Conservation (phyloP, 2,329 filamentous ascomycete genomes). For the Cadophora gregata region DNA sequence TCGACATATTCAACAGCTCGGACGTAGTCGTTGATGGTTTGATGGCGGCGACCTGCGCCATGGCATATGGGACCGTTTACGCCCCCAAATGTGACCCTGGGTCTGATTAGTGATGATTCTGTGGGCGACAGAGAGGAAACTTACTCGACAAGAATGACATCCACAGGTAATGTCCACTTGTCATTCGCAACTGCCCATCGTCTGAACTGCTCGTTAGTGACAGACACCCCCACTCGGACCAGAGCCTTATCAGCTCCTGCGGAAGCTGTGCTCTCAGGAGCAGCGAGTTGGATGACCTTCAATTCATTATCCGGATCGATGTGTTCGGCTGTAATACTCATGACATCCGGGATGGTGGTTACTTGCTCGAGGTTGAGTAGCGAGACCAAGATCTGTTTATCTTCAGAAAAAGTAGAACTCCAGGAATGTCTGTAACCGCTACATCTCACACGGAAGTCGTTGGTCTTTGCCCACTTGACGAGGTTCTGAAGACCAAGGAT, state of each 20-base stretch:
- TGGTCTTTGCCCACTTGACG: slow-evolving; percentile 46
- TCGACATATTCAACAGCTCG: slow-evolving; percentile 56
- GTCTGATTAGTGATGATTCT: not conserved
- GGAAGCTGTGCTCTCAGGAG: slow-evolving; percentile 22
- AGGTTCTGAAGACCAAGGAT: slow-evolving; percentile 50
- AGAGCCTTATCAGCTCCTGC: slow-evolving; percentile 43
- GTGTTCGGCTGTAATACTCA: slow-evolving; percentile 40
- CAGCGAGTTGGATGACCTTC: slow-evolving; percentile 46
- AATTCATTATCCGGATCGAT: slow-evolving; percentile 46
- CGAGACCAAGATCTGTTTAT: slow-evolving; percentile 51
- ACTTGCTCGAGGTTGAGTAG: slow-evolving; percentile 49
- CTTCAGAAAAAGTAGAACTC: slow-evolving; percentile 49
- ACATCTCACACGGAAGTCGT: slow-evolving; percentile 48
- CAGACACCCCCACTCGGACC: slow-evolving; percentile 50
- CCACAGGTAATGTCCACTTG: slow-evolving; percentile 51
- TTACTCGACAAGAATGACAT: slow-evolving; percentile 54
- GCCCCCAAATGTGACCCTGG: slow-evolving; percentile 52
- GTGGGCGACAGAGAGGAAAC: slow-evolving; percentile 11
- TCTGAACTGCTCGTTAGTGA: slow-evolving; percentile 54
- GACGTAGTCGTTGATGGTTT: slow-evolving; percentile 53
- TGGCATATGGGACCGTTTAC: slow-evolving; percentile 54
- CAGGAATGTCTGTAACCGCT: slow-evolving; percentile 53
- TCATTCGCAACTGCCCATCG: slow-evolving; percentile 51
- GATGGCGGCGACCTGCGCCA: slow-evolving; percentile 51
- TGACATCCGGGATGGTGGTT: slow-evolving; percentile 48